Conservation (phyloP, 441 rosid genomes). For the Biscutella laevigata region DNA sequence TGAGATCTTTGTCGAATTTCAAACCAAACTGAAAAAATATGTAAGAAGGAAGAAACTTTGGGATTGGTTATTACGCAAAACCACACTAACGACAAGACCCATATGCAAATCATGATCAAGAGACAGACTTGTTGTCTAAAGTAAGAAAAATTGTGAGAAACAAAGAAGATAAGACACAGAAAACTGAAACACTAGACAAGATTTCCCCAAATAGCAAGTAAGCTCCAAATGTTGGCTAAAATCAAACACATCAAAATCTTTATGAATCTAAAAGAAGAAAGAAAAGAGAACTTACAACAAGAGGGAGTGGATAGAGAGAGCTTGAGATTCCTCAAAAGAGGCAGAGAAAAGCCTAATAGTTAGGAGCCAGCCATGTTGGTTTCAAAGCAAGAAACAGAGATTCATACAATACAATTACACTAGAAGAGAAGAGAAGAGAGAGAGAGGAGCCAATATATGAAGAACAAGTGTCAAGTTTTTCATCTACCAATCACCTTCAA, state of each 20-base stretch:
- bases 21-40: conserved; percentile 4
- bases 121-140: conserved; percentile 28
- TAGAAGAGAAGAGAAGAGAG: conserved; percentile 9
- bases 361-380: conserved; percentile 76
- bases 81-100: conserved; percentile 13
- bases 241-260: conserved; percentile 17
- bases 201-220: conserved; percentile 9
- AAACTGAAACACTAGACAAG: conserved; percentile 9
- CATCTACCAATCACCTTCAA: conserved; percentile 41
- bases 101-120: conserved; percentile 24
- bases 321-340: conserved; percentile 32
- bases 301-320: conserved; percentile 6
- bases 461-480: conserved; percentile 38
- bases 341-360: conserved; percentile 41
- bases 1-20: conserved; percentile 16
- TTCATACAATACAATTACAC: conserved; percentile 18
- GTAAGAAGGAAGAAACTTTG: conserved; percentile 11
- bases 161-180: conserved; percentile 13
- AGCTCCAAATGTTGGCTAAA: conserved; percentile 8
- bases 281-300: not conserved
- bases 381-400: conserved; percentile 36
- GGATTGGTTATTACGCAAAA: conserved; percentile 27
- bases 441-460: conserved; percentile 11
- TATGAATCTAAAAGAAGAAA: not conserved
- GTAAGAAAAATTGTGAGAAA: conserved; percentile 18